A percentile compares a stretch with the other conserved stretches of the same genome.
phyloP scores from a whole-genome alignment of 1,139 yeast species.

The Arxiozyma bovina region DNA sequence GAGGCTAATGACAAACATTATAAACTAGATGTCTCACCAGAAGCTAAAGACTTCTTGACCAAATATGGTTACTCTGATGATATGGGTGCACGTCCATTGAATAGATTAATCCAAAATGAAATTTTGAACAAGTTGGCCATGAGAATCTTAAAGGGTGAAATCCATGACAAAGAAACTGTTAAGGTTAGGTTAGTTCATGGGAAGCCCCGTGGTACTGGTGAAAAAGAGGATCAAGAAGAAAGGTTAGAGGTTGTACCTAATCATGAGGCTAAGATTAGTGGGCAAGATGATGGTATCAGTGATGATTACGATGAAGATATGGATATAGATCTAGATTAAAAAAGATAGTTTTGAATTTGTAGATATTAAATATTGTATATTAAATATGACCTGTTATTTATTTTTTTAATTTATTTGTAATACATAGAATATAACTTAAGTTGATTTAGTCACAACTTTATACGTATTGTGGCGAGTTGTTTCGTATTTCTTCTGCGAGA shows the following conservation, averaged over 20 bases:
- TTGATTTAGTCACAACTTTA: too few relatives aligned
- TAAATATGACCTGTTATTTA: too few relatives aligned
- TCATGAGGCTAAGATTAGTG: constrained; percentile 52
- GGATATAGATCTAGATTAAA: constrained; percentile 33
- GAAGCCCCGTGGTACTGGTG: constrained; percentile 72
- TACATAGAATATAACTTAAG: too few relatives aligned
- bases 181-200: constrained; percentile 50
- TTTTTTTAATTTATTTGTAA: too few relatives aligned
- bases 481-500: too few relatives aligned
- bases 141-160: constrained; percentile 77
- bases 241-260: constrained; percentile 80
- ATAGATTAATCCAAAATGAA: constrained; percentile 84
- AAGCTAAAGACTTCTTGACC: constrained; percentile 73
- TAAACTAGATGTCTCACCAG: constrained; percentile 57
- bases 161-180: constrained; percentile 79
- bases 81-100: constrained; percentile 95
- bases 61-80: constrained; percentile 84
- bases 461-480: too few relatives aligned
- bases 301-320: constrained; percentile 48
- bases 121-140: constrained; percentile 81
- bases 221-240: constrained; percentile 37
- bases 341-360: neutral
- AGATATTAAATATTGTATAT: too few relatives aligned
- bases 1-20: constrained; percentile 73
- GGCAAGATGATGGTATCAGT: constrained; percentile 30